Percentiles rank a stretch among this genome's conserved stretches.
Conservation (phyloP, 2,329 filamentous ascomycete species). For the Sclerotinia trifoliorum region DNA sequence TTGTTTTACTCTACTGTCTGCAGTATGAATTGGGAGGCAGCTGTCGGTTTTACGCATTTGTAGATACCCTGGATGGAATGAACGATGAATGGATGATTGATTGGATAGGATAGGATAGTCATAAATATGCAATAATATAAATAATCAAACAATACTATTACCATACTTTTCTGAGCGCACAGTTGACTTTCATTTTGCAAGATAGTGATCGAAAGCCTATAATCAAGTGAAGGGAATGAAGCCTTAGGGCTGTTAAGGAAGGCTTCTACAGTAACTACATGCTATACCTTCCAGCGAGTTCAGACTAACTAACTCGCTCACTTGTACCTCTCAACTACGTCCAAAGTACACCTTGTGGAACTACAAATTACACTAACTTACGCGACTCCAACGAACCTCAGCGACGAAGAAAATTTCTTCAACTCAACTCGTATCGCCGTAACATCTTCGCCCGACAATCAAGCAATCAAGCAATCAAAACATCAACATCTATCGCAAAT, state of each 20-base stretch:
- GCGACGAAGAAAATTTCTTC: not conserved
- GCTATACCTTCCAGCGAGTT: not conserved
- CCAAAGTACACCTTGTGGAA: not conserved
- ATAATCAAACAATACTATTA: not conserved
- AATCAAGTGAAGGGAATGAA: not conserved
- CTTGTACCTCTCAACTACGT: too few relatives aligned
- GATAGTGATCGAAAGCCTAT: not conserved
- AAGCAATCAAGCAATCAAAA: not conserved
- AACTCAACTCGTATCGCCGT: not conserved
- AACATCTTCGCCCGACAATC: not conserved
- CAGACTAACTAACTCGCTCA: not conserved
- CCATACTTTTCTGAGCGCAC: not conserved
- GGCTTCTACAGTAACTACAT: not conserved
- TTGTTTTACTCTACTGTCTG: slow-evolving; percentile 15
- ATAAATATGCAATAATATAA: slow-evolving; percentile 1
- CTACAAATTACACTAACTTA: not conserved
- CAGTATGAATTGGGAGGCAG: slow-evolving; percentile 14
- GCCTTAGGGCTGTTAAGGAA: too few relatives aligned
- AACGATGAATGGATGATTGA: slow-evolving; percentile 12
- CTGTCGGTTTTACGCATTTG: slow-evolving; percentile 13
- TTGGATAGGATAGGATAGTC: not conserved
- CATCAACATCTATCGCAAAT: not conserved
- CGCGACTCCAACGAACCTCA: not conserved
- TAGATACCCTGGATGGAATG: slow-evolving; percentile 18
- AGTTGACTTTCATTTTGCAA: too few relatives aligned